Conservation (phyloP, 176 grass and related monocot genomes). For the Melocanna baccifera region DNA sequence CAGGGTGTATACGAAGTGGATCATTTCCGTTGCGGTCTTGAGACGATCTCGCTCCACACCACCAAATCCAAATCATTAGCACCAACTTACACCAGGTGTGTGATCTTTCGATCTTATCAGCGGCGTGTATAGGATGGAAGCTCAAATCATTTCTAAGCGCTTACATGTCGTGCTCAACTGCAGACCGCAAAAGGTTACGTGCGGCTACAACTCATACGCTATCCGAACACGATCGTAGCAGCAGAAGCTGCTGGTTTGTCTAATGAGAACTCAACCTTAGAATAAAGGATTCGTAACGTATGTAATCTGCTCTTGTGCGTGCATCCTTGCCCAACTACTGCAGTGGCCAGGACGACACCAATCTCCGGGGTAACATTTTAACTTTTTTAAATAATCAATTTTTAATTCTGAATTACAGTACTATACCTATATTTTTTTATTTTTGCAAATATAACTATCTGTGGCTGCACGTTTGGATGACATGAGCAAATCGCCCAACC, state of each 20-base stretch:
- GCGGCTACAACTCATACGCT: not conserved
- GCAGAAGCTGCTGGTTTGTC: not conserved
- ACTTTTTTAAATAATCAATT: too few species aligned
- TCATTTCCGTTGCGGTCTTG: not conserved
- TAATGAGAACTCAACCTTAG: not conserved
- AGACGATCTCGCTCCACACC: not conserved
- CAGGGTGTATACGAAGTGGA: not conserved
- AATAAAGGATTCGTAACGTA: not conserved
- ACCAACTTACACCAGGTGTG: not conserved
- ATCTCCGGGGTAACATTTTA: not conserved
- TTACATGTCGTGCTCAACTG: not conserved
- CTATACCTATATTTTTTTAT: too few species aligned
- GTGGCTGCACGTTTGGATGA: too few species aligned
- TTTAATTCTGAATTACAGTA: too few species aligned
- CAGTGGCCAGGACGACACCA: not conserved
- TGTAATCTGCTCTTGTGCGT: not conserved
- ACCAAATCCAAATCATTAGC: constrained; percentile 19
- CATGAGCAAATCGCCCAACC: too few species aligned
- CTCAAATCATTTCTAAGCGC: not conserved
- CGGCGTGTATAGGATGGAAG: not conserved
- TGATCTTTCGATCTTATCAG: not conserved
- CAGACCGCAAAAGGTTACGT: not conserved
- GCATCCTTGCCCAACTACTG: not conserved
- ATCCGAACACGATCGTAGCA: not conserved
- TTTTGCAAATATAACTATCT: too few species aligned